phyloP scores from a whole-genome alignment of 148 eudicot species.

The Hydrangea macrophylla region DNA sequence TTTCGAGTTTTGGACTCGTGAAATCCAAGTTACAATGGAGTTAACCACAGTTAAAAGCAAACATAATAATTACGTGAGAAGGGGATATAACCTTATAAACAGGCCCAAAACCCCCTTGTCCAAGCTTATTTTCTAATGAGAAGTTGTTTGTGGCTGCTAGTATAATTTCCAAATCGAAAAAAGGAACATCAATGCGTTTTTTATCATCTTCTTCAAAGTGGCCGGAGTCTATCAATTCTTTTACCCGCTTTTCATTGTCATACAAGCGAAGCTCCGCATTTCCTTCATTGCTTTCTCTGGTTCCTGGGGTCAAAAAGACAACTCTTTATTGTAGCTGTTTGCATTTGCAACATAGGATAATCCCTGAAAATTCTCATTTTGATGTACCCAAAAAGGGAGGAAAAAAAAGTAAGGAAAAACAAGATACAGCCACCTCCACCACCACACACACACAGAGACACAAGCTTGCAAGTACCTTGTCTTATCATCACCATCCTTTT shows the following conservation, averaged over 20 bases:
- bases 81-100: neutral
- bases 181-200: slow-evolving; percentile 9
- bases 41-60: no score
- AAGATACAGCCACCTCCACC: no score
- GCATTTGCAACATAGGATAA: no score
- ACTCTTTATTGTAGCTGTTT: no score
- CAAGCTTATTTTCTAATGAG: neutral
- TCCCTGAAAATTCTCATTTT: no score
- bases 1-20: no score
- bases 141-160: neutral
- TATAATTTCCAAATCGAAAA: neutral
- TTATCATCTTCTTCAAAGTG: slow-evolving; percentile 14
- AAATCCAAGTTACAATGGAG: no score
- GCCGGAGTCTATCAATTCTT: neutral
- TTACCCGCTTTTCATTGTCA: neutral
- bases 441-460: no score
- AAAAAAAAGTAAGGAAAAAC: no score
- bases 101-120: neutral
- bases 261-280: neutral
- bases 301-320: neutral
- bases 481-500: neutral
- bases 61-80: neutral
- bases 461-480: neutral
- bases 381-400: no score
- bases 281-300: neutral